phyloP scores from a whole-genome alignment of 768 basidiomycete species.

The Chalciporus chontae region DNA sequence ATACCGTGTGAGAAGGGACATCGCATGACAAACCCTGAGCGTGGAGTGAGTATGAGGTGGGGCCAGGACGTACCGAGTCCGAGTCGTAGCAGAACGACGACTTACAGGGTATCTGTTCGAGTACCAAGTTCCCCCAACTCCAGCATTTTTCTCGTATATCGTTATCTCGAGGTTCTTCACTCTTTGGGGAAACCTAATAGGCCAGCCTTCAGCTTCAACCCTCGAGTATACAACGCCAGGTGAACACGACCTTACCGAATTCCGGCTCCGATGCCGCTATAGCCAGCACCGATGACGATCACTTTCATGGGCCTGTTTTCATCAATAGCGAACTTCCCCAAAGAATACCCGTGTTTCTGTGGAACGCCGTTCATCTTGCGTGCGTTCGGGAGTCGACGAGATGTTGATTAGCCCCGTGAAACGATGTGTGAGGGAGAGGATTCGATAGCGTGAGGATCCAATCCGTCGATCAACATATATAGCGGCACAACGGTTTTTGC shows the following conservation, averaged over 20 bases:
- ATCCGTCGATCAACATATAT: too few relatives aligned
- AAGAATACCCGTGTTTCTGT: conserved; percentile 7
- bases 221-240: background rate
- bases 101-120: conserved; percentile 51
- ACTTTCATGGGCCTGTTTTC: conserved; percentile 53
- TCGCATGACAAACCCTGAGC: conserved; percentile 56
- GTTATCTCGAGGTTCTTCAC: conserved; percentile 51
- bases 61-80: too few relatives aligned
- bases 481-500: too few relatives aligned
- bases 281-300: conserved; percentile 56
- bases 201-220: background rate
- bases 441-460: too few relatives aligned
- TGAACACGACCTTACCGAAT: conserved; percentile 39
- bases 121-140: conserved; percentile 63
- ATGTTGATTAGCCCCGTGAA: too few relatives aligned
- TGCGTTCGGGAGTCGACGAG: too few relatives aligned
- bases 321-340: conserved; percentile 49
- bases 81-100: background rate
- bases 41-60: too few relatives aligned
- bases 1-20: conserved; percentile 53
- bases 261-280: conserved; percentile 55
- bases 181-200: conserved; percentile 51
- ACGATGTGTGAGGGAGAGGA: too few relatives aligned
- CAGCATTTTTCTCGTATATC: conserved; percentile 58
- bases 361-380: background rate